Base-by-base conservation (phyloP, 2,329 filamentous ascomycete genomes). In the Emmonsiellopsis sp. region DNA sequence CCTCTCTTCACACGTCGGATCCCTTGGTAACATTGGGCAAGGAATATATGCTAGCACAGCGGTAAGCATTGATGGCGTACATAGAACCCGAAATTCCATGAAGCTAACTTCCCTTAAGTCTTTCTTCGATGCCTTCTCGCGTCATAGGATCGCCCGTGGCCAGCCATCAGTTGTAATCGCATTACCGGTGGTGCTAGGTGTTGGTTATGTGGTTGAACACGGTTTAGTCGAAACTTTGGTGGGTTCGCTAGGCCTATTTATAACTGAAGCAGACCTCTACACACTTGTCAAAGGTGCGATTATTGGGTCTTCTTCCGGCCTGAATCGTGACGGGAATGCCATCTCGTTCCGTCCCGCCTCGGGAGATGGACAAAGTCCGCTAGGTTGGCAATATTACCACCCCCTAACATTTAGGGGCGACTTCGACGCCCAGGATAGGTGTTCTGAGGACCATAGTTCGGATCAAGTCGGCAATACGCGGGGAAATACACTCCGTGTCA, bases 141-240 rank as follows among this genome's bases (percentile, higher is more conserved):
- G 15, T 37, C 55, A 59, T 38, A 55, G 58, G 9, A 57, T 43
- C 32, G 41, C 50, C 10, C 44, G 38, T 2, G 59, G 57, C 6
- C 52, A 51, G 43, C 49, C 51, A 40, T 55, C 58, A 5, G 57
- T 59, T 31, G 31, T 38, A 38, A 30, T 60, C 26, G 46, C 51
- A 11, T 45, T 61, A 13, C 58, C 58, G 7, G 52, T 60, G n/a
- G 58, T 60, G n/a, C 44, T 57, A 5, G 59, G 55, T 20, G 58
- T 61, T 20, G 59, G 59, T 11, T 59, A 57, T 42, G 57, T 58
- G 15, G 57, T 55, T 1, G 53, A 54, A 9, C 51, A 52, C 47
- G 43, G 57, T 47, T 26, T 60, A 4, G 40, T 37, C 37, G 50
- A 54, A 9, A 11, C 48, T 7, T 42, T 51, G 35, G 2, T 31